Evolutionary conservation across 306 rosid genomes (phyloP).

Genomic region (Cajanus cajan): DNA sequence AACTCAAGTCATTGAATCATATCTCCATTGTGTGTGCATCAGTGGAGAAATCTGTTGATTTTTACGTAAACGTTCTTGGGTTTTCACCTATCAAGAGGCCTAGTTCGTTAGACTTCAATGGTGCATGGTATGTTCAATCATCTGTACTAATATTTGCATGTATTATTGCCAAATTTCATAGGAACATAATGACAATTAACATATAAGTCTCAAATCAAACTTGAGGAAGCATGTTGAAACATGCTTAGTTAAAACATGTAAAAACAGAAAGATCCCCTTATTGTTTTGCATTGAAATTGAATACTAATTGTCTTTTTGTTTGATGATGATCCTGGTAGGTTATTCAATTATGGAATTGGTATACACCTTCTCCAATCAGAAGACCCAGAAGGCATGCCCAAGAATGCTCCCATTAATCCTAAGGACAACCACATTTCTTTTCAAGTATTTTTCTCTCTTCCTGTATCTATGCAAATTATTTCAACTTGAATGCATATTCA

Average conservation of each 20-base stretch:
- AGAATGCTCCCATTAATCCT: slow-evolving; percentile 56
- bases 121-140: slow-evolving; percentile 37
- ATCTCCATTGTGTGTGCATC: slow-evolving; percentile 73
- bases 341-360: slow-evolving; percentile 75
- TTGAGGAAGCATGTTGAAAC: too few relatives aligned
- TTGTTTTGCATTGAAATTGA: background rate
- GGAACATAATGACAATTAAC: background rate
- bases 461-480: background rate
- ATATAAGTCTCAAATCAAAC: background rate
- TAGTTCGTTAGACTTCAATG: slow-evolving; percentile 35
- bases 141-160: background rate
- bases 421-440: slow-evolving; percentile 68
- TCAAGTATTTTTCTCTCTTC: slow-evolving; percentile 36
- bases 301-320: background rate
- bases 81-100: slow-evolving; percentile 48
- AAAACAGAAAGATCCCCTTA: background rate
- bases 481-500: background rate
- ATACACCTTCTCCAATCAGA: slow-evolving; percentile 76
- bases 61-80: slow-evolving; percentile 69
- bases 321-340: slow-evolving; percentile 46
- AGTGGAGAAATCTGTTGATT: slow-evolving; percentile 57
- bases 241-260: background rate
- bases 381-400: slow-evolving; percentile 48
- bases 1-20: slow-evolving; percentile 74
- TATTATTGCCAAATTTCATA: background rate